Evolutionary conservation across 192 early-diverging fungal genomes (phyloP).

Genomic region (Entomortierella lignicola): DNA sequence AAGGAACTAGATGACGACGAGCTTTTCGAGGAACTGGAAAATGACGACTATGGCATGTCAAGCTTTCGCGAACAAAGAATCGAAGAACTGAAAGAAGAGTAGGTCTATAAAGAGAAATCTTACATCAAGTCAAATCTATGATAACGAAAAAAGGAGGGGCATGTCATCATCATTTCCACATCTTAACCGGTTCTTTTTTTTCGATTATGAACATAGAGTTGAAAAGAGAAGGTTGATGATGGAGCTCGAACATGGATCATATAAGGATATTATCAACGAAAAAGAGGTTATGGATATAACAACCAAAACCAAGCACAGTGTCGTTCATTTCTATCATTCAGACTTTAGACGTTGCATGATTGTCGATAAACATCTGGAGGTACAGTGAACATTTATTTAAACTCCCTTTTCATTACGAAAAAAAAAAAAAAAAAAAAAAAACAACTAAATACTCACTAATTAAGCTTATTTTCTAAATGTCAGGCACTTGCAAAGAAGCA

Average conservation of each 20-base stretch:
- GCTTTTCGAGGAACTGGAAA: slow-evolving; percentile 87
- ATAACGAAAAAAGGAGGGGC: not conserved
- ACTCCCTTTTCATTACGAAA: too few relatives aligned
- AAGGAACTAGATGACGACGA: slow-evolving; percentile 79
- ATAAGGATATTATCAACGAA: slow-evolving; percentile 79
- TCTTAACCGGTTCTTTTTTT: not conserved
- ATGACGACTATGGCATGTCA: slow-evolving; percentile 80
- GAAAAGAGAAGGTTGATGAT: slow-evolving; percentile 68
- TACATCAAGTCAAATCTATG: not conserved
- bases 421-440: too few relatives aligned
- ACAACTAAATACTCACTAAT: slow-evolving; percentile 1
- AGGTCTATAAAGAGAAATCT: slow-evolving; percentile 28
- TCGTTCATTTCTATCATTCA: slow-evolving; percentile 91
- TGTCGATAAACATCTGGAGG: slow-evolving; percentile 89
- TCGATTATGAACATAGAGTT: slow-evolving; percentile 59
- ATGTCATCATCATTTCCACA: not conserved
- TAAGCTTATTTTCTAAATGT: not conserved
- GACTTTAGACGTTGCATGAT: slow-evolving; percentile 95
- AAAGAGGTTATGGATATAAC: slow-evolving; percentile 87
- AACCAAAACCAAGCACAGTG: slow-evolving; percentile 75
- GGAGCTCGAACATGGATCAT: slow-evolving; percentile 79
- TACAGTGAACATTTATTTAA: slow-evolving; percentile 29
- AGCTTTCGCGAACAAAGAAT: slow-evolving; percentile 85
- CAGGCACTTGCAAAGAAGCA: slow-evolving; percentile 80
- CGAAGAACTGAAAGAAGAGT: slow-evolving; percentile 88